phyloP scores from a whole-genome alignment of 2,329 filamentous ascomycete species.

The Claviceps quebecensis region DNA sequence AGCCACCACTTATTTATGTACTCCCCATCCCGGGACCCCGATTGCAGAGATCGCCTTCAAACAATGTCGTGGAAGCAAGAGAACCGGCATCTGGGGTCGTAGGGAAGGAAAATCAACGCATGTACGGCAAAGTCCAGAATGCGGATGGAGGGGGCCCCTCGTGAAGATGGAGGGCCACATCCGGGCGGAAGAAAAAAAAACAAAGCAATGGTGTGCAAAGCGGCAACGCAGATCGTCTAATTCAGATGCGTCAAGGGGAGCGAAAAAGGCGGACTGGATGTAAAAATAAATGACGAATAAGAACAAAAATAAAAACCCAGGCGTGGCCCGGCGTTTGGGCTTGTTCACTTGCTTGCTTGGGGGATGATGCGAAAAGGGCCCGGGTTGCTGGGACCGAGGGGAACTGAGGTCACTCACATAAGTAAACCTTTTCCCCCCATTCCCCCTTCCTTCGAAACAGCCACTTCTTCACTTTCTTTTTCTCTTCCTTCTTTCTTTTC shows the following conservation, averaged over 20 bases:
- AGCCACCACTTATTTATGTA: slow-evolving; percentile 1
- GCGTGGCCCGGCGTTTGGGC: slow-evolving; percentile 5
- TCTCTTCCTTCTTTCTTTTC: slow-evolving; percentile 11
- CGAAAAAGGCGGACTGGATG: neutral
- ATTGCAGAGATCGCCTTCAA: neutral
- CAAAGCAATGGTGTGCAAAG: neutral
- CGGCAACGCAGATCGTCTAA: neutral
- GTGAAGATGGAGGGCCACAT: neutral
- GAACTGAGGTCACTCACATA: slow-evolving; percentile 17
- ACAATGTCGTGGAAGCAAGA: neutral
- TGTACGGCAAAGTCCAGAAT: neutral
- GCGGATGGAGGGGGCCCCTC: neutral
- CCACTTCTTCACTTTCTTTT: slow-evolving; percentile 12
- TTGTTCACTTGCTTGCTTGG: slow-evolving; percentile 1
- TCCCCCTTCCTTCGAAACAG: slow-evolving; percentile 14
- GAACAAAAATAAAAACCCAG: neutral
- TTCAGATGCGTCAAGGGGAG: neutral
- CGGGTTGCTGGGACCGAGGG: slow-evolving; percentile 6
- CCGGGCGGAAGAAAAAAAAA: neutral
- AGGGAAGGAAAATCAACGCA: neutral
- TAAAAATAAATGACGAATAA: neutral
- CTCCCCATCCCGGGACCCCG: slow-evolving; percentile 1
- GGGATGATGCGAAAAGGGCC: slow-evolving; percentile 5
- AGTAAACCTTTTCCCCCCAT: slow-evolving; percentile 21
- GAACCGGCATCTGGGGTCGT: neutral